Conservation (phyloP, 2,329 filamentous ascomycete genomes). For the Fusarium caatingaense region DNA sequence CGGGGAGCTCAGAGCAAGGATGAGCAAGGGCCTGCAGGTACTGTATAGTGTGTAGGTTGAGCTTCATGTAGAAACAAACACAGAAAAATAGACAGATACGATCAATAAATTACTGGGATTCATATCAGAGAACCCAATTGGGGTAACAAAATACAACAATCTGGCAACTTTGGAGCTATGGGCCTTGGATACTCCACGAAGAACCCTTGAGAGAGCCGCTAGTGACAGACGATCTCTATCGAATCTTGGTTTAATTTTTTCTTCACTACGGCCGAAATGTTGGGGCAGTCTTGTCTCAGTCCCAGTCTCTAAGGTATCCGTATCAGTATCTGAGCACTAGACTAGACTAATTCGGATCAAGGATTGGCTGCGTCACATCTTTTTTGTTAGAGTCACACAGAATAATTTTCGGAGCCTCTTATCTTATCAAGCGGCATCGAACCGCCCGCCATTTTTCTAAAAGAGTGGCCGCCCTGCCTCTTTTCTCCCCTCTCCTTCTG, state of each 20-base stretch:
- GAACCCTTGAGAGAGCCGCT: slow-evolving; percentile 15
- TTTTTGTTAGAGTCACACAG: slow-evolving; percentile 37
- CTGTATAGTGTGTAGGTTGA: neutral
- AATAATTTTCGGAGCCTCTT: slow-evolving; percentile 45
- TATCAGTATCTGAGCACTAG: slow-evolving; percentile 27
- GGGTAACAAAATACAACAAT: neutral
- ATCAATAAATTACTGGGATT: neutral
- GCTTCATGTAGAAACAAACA: neutral
- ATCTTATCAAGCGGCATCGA: slow-evolving; percentile 43
- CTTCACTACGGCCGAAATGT: slow-evolving; percentile 40
- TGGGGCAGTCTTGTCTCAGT: slow-evolving; percentile 29
- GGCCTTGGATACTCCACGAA: slow-evolving; percentile 25
- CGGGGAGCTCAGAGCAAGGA: slow-evolving; percentile 30
- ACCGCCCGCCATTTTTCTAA: slow-evolving; percentile 43
- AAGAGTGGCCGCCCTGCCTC: slow-evolving; percentile 24
- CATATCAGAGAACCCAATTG: neutral
- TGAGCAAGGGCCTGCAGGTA: slow-evolving; percentile 20
- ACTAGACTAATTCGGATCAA: neutral
- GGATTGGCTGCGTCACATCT: slow-evolving; percentile 19
- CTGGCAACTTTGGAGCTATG: neutral
- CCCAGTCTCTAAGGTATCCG: neutral
- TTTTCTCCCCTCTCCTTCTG: slow-evolving; percentile 29
- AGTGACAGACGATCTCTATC: slow-evolving; percentile 32
- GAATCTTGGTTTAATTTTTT: slow-evolving; percentile 36
- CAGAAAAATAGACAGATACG: neutral